These are phyloP conservation scores for Oryza meridionalis DNA, from an alignment of 176 grass and related monocot species.

Conservation along the genomic window DNA sequence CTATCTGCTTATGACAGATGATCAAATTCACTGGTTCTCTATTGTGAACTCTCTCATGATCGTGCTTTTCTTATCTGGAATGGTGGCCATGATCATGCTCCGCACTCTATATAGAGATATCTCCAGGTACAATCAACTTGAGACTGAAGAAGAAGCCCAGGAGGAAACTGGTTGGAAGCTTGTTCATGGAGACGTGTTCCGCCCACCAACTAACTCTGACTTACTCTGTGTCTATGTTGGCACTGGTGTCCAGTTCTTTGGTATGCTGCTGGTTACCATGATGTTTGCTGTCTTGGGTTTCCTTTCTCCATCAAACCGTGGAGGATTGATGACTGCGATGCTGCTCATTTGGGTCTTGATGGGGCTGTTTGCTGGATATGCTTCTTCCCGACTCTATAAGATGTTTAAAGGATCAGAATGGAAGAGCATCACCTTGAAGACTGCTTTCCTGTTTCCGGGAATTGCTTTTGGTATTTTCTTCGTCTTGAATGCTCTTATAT, in stretches of 20 bases:
- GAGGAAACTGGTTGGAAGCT: conserved; percentile 57
- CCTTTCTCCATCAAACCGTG: conserved; percentile 50
- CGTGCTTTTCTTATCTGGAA: conserved; percentile 52
- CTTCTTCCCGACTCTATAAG: conserved; percentile 46
- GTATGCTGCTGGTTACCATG: conserved; percentile 53
- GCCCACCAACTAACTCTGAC: conserved; percentile 44
- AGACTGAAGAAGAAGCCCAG: conserved; percentile 49
- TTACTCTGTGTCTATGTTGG: too few relatives aligned
- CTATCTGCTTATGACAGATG: conserved; percentile 48
- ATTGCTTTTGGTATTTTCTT: conserved; percentile 47
- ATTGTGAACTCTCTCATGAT: conserved; percentile 58
- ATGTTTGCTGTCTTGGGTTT: conserved; percentile 51
- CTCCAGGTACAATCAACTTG: conserved; percentile 46
- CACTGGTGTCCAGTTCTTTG: conserved; percentile 53
- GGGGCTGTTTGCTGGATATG: conserved; percentile 49
- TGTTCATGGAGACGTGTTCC: conserved; percentile 54
- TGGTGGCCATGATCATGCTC: conserved; percentile 57
- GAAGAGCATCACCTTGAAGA: conserved; percentile 46
- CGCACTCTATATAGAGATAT: conserved; percentile 50
- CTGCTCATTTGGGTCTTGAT: conserved; percentile 48
- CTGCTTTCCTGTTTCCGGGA: conserved; percentile 42
- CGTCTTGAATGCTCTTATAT: conserved; percentile 45
- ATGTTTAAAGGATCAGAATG: conserved; percentile 54
- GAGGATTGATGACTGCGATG: conserved; percentile 55
- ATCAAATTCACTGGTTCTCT: conserved; percentile 54